phyloP scores from a whole-genome alignment of 192 early-diverging fungal genomes.

The Kickxella alabastrina region DNA sequence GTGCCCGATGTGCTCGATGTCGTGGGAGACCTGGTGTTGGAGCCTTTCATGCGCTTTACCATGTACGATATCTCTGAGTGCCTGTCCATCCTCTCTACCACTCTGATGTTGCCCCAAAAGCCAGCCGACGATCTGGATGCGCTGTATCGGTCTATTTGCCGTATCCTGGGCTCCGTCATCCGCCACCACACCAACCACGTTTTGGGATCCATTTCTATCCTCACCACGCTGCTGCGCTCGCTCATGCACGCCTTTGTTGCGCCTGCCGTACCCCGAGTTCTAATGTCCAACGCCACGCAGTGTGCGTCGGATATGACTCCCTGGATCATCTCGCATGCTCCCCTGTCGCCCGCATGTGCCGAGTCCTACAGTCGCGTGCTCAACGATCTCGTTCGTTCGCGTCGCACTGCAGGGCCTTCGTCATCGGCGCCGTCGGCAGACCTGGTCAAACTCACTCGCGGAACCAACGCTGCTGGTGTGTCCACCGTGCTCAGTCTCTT shows the following conservation, averaged over 20 bases:
- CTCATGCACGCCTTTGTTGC: conserved; percentile 43
- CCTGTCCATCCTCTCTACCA: conserved; percentile 15
- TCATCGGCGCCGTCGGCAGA: background rate
- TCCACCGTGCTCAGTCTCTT: conserved; percentile 22
- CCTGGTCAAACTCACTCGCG: conserved; percentile 29
- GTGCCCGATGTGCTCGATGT: conserved; percentile 6
- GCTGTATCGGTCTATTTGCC: conserved; percentile 20
- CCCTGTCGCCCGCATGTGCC: conserved; percentile 26
- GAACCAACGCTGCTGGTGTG: conserved; percentile 33
- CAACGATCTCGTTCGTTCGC: conserved; percentile 21
- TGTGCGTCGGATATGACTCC: conserved; percentile 9
- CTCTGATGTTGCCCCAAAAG: conserved; percentile 8
- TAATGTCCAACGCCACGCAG: background rate
- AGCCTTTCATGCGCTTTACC: conserved; percentile 25
- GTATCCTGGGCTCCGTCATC: conserved; percentile 17
- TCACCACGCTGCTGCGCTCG: conserved; percentile 14
- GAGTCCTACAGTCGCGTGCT: conserved; percentile 37
- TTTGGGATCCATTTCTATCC: conserved; percentile 24
- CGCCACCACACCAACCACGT: conserved; percentile 23
- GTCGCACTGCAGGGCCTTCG: background rate
- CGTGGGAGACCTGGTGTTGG: conserved; percentile 22
- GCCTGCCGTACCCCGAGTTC: conserved; percentile 6
- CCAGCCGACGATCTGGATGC: background rate
- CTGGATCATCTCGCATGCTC: conserved; percentile 41
- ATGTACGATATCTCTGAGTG: conserved; percentile 28